These are phyloP conservation scores for Nematocida parisii DNA, from an alignment of 371 early-diverging fungal species.

Conservation along the genomic window DNA sequence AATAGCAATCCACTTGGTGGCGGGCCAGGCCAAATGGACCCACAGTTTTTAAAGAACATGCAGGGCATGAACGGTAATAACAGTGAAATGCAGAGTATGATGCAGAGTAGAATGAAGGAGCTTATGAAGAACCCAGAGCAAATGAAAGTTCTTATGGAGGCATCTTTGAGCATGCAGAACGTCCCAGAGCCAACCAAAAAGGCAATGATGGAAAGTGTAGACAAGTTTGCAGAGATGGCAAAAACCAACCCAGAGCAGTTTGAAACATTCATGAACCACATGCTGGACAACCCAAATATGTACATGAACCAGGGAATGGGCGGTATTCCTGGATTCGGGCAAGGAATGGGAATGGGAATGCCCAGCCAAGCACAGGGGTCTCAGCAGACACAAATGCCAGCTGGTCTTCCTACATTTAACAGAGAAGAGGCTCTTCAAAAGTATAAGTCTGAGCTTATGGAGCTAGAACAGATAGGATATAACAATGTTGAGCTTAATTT, in stretches of 20 bases:
- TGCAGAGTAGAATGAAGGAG: slow-evolving; percentile 33
- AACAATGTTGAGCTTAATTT: slow-evolving; percentile 74
- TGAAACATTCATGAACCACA: slow-evolving; percentile 18
- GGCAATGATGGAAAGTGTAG: slow-evolving; percentile 9
- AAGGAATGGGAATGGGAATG: neutral
- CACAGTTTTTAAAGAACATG: neutral
- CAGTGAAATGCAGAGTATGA: slow-evolving; percentile 2
- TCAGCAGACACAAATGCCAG: slow-evolving; percentile 8
- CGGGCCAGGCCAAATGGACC: neutral
- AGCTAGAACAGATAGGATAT: slow-evolving; percentile 79
- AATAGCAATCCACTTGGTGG: neutral
- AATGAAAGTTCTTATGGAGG: slow-evolving; percentile 44
- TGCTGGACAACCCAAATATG: slow-evolving; percentile 16
- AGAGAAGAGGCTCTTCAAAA: slow-evolving; percentile 56
- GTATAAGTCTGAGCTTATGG: slow-evolving; percentile 74
- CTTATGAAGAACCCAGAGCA: slow-evolving; percentile 56
- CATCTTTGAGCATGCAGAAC: slow-evolving; percentile 34
- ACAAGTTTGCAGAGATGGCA: slow-evolving; percentile 30
- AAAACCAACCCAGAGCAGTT: slow-evolving; percentile 54
- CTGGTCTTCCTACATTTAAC: slow-evolving; percentile 33
- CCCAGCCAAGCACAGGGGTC: neutral
- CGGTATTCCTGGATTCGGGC: slow-evolving; percentile 7
- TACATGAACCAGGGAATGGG: slow-evolving; percentile 20
- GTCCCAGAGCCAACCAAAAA: slow-evolving; percentile 43
- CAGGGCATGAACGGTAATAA: neutral